These are phyloP conservation scores for Talaromyces rugulosus DNA, from an alignment of 2,329 filamentous ascomycete species.

Conservation along the genomic window DNA sequence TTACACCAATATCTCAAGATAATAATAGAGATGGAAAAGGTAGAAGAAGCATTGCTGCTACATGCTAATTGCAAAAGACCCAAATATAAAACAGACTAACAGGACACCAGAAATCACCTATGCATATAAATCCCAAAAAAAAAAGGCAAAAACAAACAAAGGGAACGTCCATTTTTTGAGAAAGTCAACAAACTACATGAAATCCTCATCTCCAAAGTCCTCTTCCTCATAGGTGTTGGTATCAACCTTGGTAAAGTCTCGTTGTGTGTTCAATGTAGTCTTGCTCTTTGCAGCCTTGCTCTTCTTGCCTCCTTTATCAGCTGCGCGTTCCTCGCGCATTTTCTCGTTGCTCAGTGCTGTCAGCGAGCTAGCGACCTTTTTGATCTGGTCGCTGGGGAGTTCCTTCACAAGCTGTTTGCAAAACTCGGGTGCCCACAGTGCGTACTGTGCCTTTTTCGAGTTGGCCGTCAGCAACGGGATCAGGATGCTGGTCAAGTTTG, in stretches of 20 bases:
- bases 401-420: constrained; percentile 82
- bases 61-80: neutral
- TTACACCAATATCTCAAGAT: neutral
- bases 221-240: constrained; percentile 77
- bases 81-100: constrained; percentile 13
- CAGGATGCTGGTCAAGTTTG: constrained; percentile 71
- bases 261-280: constrained; percentile 67
- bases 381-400: constrained; percentile 86
- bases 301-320: constrained; percentile 95
- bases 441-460: constrained; percentile 84
- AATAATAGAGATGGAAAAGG: neutral
- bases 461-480: constrained; percentile 70
- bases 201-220: constrained; percentile 65
- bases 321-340: constrained; percentile 95
- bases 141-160: constrained; percentile 1
- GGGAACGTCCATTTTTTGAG: neutral
- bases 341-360: constrained; percentile 96
- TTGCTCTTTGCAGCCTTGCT: constrained; percentile 95
- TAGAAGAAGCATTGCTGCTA: neutral
- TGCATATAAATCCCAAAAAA: constrained; percentile 6
- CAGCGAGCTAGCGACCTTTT: constrained; percentile 84
- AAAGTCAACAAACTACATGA: constrained; percentile 37
- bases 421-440: constrained; percentile 87
- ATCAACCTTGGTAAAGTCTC: constrained; percentile 57
- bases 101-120: constrained; percentile 7